Evolutionary conservation across 179 eudicot genomes (phyloP), one percentile per base, ranked within the genome.

Genomic region (Patellifolia procumbens): DNA sequence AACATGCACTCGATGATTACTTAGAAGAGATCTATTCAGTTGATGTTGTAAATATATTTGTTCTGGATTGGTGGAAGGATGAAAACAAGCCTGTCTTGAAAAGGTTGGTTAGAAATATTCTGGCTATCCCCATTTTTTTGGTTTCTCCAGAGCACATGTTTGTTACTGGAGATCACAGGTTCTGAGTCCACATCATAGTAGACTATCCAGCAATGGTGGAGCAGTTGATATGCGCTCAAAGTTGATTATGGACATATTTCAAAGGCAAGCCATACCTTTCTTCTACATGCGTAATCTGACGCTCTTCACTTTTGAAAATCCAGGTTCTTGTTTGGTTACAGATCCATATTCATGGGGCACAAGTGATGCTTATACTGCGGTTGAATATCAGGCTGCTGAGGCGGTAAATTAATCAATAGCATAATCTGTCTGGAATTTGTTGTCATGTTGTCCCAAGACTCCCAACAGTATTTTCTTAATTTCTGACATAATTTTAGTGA

Each of bases 61-160:
- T 77, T 32, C 26, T 77, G 63, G 7, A 12, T 26, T 62, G 70
- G 75, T 77, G 80, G 80, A 71, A 19, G 22, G 6, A 11, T 4
- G 28, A 2, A 6, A 15, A 19, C 19, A 1, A 10, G 29, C 53
- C 80, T 22, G 26, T 48, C 51, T 35, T 48, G 52, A 48, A 71
- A 12, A 71, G 7, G 53, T 70, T 77, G 70, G 70, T 58, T 51
- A 70, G 26, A 60, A 75, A 77, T 70, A 60, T 71, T 62, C 49
- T 77, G 12, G 80, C 70, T 48, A 49, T 70, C 49, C 80, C 80
- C 8, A 70, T 77, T 3, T 60, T 52, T 3, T 77, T 53, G 16
- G 75, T 71, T 59, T 52, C 80, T 77, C 63, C 63, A 10, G 75
- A 77, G 52, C 68, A 77, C 63, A 70, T 70, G 74, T 77, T 77